Conservation (phyloP, 1,284 basidiomycete genomes). For the Ustilago nuda region DNA sequence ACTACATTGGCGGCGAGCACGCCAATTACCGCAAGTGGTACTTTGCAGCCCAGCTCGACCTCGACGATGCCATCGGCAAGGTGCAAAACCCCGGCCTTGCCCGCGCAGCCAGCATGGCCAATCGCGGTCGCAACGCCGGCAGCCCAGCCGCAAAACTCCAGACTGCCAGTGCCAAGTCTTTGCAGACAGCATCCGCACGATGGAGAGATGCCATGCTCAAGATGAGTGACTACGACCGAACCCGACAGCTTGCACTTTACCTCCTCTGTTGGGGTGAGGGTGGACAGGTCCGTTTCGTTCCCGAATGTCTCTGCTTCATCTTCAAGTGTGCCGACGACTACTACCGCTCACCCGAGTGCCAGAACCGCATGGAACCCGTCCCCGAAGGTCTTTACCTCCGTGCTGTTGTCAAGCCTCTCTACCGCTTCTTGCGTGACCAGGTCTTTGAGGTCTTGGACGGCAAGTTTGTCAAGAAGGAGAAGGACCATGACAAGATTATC, state of each 20-base stretch:
- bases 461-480: conserved; percentile 88
- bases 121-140: conserved; percentile 49
- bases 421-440: conserved; percentile 96
- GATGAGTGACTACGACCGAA: conserved; percentile 98
- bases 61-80: conserved; percentile 95
- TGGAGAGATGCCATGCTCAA: conserved; percentile 99
- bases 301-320: conserved; percentile 97
- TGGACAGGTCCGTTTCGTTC: conserved; percentile 96
- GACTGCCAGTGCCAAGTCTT: conserved; percentile 80
- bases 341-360: conserved; percentile 98
- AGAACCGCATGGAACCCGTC: conserved; percentile 90
- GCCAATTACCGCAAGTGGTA: conserved; percentile 79
- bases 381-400: conserved; percentile 94
- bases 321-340: conserved; percentile 99
- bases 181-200: conserved; percentile 83
- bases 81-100: conserved; percentile 90
- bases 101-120: conserved; percentile 83
- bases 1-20: conserved; percentile 92
- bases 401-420: conserved; percentile 93
- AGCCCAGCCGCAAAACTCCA: conserved; percentile 72
- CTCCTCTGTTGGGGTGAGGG: conserved; percentile 98
- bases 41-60: conserved; percentile 97
- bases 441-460: conserved; percentile 97
- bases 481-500: conserved; percentile 93
- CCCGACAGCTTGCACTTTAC: conserved; percentile 95